phyloP scores from a whole-genome alignment of 805 yeast genomes.

The Yarrowia porcina region DNA sequence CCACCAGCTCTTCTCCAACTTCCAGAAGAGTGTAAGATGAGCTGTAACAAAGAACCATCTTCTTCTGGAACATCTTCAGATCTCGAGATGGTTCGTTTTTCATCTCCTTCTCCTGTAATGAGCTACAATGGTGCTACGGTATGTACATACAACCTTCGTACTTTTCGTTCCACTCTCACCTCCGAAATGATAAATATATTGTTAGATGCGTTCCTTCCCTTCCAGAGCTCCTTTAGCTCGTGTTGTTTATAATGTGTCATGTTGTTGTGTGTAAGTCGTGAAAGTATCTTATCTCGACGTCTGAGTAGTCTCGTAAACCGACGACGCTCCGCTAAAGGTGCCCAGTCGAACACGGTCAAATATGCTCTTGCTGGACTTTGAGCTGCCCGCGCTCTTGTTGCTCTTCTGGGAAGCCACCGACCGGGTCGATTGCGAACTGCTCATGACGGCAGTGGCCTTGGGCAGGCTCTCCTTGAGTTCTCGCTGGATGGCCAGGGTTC shows the following conservation, averaged over 20 bases:
- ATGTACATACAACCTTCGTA: too few relatives aligned
- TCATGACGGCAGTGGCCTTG: not conserved
- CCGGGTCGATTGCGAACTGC: slow-evolving; percentile 1
- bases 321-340: not conserved
- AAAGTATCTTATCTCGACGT: not conserved
- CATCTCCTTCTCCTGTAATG: too few relatives aligned
- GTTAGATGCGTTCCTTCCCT: slow-evolving; percentile 10
- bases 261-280: too few relatives aligned
- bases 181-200: slow-evolving; percentile 13
- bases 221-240: slow-evolving; percentile 2
- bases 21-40: too few relatives aligned
- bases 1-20: too few relatives aligned
- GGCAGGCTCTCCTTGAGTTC: slow-evolving; percentile 22
- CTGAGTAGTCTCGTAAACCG: slow-evolving; percentile 19
- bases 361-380: slow-evolving; percentile 16
- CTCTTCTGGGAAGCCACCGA: slow-evolving; percentile 11
- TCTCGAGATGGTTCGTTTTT: too few relatives aligned
- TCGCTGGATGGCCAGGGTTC: slow-evolving; percentile 23
- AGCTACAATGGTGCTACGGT: too few relatives aligned
- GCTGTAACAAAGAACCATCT: too few relatives aligned
- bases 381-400: slow-evolving; percentile 1
- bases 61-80: too few relatives aligned
- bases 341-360: slow-evolving; percentile 12
- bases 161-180: too few relatives aligned
- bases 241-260: slow-evolving; percentile 4